Percentiles rank a stretch among this genome's conserved stretches.
Conservation (phyloP, 2,329 filamentous ascomycete genomes). For the Colletotrichum gloeosporioides region DNA sequence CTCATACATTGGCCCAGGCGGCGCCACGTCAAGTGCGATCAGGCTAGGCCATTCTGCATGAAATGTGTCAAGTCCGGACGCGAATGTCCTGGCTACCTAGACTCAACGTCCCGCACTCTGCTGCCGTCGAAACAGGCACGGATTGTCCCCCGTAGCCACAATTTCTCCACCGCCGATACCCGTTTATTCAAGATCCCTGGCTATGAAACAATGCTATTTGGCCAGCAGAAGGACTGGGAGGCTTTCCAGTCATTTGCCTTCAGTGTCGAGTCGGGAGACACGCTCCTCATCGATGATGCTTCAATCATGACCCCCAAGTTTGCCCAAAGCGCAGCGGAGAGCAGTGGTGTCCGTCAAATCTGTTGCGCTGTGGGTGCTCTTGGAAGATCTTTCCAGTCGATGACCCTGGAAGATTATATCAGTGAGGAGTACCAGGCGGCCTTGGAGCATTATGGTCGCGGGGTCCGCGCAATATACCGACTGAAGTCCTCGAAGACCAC, state of each 20-base stretch:
- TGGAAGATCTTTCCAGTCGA: neutral
- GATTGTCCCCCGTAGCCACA: neutral
- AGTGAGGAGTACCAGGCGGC: neutral
- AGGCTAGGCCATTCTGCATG: constrained; percentile 42
- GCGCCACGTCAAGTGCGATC: constrained; percentile 51
- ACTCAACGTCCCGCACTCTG: neutral
- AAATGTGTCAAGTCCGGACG: constrained; percentile 31
- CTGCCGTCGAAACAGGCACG: neutral
- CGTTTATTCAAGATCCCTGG: neutral
- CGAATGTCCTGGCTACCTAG: constrained; percentile 1
- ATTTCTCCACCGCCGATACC: neutral
- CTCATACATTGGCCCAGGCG: neutral
- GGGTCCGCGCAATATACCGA: neutral
- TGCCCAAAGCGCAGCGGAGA: neutral
- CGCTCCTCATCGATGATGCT: neutral
- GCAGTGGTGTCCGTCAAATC: neutral
- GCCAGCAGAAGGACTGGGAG: constrained; percentile 12
- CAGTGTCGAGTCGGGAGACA: neutral
- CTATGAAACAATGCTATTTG: constrained; percentile 3
- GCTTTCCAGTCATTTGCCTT: constrained; percentile 2
- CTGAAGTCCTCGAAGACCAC: neutral
- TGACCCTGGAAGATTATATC: neutral
- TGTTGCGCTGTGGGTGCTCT: constrained; percentile 6
- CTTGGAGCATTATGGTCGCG: constrained; percentile 9
- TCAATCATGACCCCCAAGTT: neutral